Evolutionary conservation across 2,329 filamentous ascomycete species (phyloP).

Genomic region (Beauveria scarabaeidicola): DNA sequence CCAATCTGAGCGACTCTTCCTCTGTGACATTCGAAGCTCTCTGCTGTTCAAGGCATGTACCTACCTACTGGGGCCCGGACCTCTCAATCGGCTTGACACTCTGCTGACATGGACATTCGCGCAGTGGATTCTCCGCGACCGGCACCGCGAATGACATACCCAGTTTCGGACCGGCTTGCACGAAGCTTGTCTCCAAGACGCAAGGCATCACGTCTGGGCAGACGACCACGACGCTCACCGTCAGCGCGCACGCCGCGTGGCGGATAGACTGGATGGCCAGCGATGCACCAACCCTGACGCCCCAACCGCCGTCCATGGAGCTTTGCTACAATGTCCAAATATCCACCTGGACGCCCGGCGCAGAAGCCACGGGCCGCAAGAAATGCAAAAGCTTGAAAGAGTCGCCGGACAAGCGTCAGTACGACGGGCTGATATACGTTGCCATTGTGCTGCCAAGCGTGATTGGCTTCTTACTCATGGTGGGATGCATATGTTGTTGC

Average conservation of each 20-base stretch:
- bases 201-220: not conserved
- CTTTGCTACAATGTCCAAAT: slow-evolving; percentile 1
- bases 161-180: slow-evolving; percentile 1
- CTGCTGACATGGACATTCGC: too few species aligned
- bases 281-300: not conserved
- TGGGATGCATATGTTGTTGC: not conserved
- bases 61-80: not conserved
- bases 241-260: slow-evolving; percentile 2
- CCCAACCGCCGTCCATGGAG: not conserved
- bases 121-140: not conserved
- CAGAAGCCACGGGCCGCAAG: not conserved
- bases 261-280: not conserved
- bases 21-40: not conserved
- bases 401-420: not conserved
- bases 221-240: not conserved
- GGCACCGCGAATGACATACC: not conserved
- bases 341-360: slow-evolving; percentile 3
- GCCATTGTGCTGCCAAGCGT: not conserved
- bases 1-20: not conserved
- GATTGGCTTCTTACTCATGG: not conserved
- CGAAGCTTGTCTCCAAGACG: not conserved
- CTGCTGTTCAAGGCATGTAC: not conserved
- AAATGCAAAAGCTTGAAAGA: not conserved
- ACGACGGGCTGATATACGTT: not conserved
- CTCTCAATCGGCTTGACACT: not conserved